Conservation (phyloP, 2,329 filamentous ascomycete genomes). For the Monilinia fructicola region DNA sequence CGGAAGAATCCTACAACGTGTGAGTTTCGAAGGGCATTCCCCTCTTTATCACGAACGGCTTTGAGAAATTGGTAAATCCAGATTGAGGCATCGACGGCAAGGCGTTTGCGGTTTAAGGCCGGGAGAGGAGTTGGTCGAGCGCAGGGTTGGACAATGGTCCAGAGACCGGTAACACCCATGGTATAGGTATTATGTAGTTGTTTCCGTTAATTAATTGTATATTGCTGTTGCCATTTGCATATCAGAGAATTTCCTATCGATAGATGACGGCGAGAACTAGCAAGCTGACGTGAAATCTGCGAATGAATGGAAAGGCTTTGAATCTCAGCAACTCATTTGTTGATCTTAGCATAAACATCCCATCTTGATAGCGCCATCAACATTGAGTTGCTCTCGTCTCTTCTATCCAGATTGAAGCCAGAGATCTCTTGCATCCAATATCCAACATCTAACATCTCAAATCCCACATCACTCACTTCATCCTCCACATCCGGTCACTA, state of each 20-base stretch:
- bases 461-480: background rate
- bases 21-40: slow-evolving; percentile 91
- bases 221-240: background rate
- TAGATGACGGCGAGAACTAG: background rate
- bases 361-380: background rate
- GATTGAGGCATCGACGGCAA: slow-evolving; percentile 96
- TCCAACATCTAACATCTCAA: background rate
- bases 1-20: slow-evolving; percentile 98
- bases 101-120: slow-evolving; percentile 91
- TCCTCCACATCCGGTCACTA: slow-evolving; percentile 1
- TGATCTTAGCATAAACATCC: background rate
- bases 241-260: background rate
- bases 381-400: background rate
- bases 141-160: slow-evolving; percentile 93
- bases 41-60: slow-evolving; percentile 96
- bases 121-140: slow-evolving; percentile 95
- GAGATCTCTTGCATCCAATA: background rate
- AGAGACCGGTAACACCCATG: slow-evolving; percentile 98
- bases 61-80: slow-evolving; percentile 99
- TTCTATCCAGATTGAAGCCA: background rate
- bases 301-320: background rate
- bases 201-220: background rate
- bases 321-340: too few relatives aligned
- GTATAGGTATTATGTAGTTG: slow-evolving; percentile 24
- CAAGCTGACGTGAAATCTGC: background rate